phyloP scores from a whole-genome alignment of 208 protist species.

The Naegleria gruberi region DNA sequence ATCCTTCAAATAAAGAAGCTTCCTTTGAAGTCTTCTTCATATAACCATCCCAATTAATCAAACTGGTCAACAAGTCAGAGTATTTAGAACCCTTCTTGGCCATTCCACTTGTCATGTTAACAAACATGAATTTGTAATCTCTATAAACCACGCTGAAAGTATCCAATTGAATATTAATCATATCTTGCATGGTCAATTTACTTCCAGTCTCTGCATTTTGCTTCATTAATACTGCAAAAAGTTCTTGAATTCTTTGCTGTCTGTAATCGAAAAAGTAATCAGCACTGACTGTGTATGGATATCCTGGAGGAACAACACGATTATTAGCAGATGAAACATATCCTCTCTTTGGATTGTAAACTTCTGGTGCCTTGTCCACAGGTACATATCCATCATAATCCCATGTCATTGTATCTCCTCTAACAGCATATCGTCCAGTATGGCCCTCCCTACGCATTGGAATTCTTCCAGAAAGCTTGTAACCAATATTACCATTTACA shows the following conservation, averaged over 20 bases:
- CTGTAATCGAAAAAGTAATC: neutral
- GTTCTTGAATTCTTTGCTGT: neutral
- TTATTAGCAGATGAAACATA: neutral
- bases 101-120: neutral
- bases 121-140: neutral
- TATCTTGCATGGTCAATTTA: neutral
- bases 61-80: neutral
- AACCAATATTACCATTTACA: neutral
- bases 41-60: neutral
- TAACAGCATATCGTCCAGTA: neutral
- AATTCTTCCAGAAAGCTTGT: neutral
- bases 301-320: neutral
- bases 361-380: neutral
- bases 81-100: neutral
- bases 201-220: neutral
- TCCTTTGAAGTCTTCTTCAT: neutral
- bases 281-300: neutral
- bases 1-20: neutral
- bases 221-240: neutral
- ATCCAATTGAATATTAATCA: neutral
- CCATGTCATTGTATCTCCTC: neutral
- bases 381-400: neutral
- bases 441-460: neutral
- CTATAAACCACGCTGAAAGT: neutral
- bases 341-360: neutral